These are phyloP conservation scores for Nitzschia sp. DNA, from an alignment of 108 stramenopile genomes.

Conservation along the genomic window DNA sequence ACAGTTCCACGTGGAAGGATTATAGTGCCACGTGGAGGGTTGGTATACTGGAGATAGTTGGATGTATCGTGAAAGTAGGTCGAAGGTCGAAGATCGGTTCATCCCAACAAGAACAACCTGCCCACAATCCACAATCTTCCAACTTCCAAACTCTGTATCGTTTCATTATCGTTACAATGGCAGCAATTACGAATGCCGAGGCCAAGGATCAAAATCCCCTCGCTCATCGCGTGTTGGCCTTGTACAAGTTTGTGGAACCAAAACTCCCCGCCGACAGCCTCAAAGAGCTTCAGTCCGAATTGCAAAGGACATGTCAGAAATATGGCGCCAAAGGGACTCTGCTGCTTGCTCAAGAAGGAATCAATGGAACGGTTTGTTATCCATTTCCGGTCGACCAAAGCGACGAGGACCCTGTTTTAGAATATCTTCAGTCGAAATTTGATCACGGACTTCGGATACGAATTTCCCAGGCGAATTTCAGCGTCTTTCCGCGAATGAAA, in stretches of 20 bases:
- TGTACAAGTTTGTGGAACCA: conserved; percentile 56
- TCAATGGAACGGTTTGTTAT: conserved; percentile 86
- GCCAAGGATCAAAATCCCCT: background rate
- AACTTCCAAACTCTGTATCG: background rate
- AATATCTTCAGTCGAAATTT: conserved; percentile 9
- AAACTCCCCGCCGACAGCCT: conserved; percentile 18
- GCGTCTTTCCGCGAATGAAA: conserved; percentile 72
- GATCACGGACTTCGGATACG: conserved; percentile 27
- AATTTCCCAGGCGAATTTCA: conserved; percentile 23
- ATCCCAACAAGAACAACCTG: too few relatives aligned
- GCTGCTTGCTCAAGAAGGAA: conserved; percentile 73
- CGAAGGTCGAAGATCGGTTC: too few relatives aligned
- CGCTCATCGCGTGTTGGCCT: conserved; percentile 42
- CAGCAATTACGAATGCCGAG: conserved; percentile 8
- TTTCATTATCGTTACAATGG: too few relatives aligned
- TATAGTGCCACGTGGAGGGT: too few relatives aligned
- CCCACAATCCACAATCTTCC: too few relatives aligned
- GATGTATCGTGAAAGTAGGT: too few relatives aligned
- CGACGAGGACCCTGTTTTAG: conserved; percentile 10
- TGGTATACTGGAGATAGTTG: too few relatives aligned
- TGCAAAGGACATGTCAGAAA: conserved; percentile 21
- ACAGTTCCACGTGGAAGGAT: too few relatives aligned
- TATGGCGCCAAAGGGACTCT: conserved; percentile 57
- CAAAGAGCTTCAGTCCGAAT: conserved; percentile 16
- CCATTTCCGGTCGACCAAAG: conserved; percentile 28